These are phyloP conservation scores for Apiospora malaysiana DNA, from an alignment of 2,329 filamentous ascomycete genomes.

Conservation along the genomic window DNA sequence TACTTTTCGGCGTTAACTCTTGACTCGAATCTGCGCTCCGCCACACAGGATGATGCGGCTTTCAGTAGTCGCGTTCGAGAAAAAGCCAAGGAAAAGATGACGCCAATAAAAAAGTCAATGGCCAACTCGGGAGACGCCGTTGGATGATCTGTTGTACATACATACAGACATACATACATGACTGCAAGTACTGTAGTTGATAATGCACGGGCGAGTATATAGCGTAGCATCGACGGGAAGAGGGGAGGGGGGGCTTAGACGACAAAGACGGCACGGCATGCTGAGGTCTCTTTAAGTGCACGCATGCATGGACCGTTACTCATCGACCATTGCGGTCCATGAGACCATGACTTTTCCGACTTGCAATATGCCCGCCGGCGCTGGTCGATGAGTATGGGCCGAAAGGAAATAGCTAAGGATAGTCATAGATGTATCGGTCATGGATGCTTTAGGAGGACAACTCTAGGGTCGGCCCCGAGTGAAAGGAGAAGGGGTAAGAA, in stretches of 20 bases:
- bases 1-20: neutral
- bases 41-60: slow-evolving; percentile 1
- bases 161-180: neutral
- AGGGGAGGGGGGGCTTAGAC: neutral
- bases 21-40: neutral
- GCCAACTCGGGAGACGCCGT: neutral
- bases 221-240: neutral
- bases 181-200: neutral
- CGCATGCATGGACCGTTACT: slow-evolving; percentile 9
- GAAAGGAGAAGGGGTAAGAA: neutral
- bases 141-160: neutral
- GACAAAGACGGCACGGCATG: neutral
- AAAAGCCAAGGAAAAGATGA: neutral
- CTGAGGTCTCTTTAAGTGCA: neutral
- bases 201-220: neutral
- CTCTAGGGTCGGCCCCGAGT: neutral
- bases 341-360: neutral
- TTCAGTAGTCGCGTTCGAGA: neutral
- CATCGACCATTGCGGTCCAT: neutral
- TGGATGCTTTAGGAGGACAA: neutral
- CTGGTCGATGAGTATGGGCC: neutral
- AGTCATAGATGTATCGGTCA: neutral
- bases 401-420: neutral
- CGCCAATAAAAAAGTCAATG: neutral
- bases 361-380: neutral